These are phyloP conservation scores for Coemansia sp. DNA, from an alignment of 192 early-diverging fungal genomes.

Conservation along the genomic window DNA sequence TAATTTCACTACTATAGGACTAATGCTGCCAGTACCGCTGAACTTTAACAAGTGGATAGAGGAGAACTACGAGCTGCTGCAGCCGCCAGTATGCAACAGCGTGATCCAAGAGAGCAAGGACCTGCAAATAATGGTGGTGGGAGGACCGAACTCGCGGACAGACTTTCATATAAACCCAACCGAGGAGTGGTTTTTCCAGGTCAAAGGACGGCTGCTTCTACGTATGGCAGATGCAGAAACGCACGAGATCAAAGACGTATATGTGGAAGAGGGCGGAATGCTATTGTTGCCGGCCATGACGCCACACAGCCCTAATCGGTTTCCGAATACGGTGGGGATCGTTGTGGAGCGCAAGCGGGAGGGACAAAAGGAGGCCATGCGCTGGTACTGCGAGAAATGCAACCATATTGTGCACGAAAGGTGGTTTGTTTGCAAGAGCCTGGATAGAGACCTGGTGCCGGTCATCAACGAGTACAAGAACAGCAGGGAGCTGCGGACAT, in stretches of 20 bases:
- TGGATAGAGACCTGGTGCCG: slow-evolving; percentile 87
- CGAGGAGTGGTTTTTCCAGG: slow-evolving; percentile 98
- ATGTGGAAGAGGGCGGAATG: slow-evolving; percentile 93
- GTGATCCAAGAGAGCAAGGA: slow-evolving; percentile 77
- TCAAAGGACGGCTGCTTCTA: slow-evolving; percentile 91
- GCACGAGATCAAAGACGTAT: slow-evolving; percentile 71
- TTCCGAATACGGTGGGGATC: slow-evolving; percentile 91
- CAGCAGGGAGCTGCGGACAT: slow-evolving; percentile 67
- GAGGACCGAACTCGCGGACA: slow-evolving; percentile 90
- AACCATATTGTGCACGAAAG: slow-evolving; percentile 81
- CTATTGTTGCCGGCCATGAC: slow-evolving; percentile 86
- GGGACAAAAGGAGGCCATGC: slow-evolving; percentile 72
- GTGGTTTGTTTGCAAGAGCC: slow-evolving; percentile 84
- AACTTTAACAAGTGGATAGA: slow-evolving; percentile 89
- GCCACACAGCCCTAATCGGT: slow-evolving; percentile 95
- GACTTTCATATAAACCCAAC: slow-evolving; percentile 98
- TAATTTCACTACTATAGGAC: too few species aligned
- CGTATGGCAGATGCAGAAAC: slow-evolving; percentile 74
- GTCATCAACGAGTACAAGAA: slow-evolving; percentile 82
- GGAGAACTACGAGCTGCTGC: slow-evolving; percentile 74
- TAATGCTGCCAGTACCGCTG: slow-evolving; percentile 68
- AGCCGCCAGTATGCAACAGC: slow-evolving; percentile 95
- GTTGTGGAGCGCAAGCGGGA: slow-evolving; percentile 89
- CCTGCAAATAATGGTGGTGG: slow-evolving; percentile 90
- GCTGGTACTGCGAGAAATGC: slow-evolving; percentile 95